phyloP scores from a whole-genome alignment of 306 rosid species.

The Inga oerstediana region DNA sequence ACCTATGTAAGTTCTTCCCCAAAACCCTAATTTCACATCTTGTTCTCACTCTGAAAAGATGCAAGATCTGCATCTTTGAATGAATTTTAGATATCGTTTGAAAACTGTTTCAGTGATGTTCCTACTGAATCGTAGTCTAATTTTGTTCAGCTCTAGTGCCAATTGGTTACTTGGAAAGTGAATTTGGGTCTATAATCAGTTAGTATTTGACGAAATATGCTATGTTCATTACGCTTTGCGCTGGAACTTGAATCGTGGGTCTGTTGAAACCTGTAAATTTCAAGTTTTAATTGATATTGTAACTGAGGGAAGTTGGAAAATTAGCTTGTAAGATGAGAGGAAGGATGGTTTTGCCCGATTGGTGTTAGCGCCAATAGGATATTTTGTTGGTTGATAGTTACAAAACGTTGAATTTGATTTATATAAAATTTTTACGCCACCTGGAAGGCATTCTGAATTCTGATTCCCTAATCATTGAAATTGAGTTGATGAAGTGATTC shows the following conservation, averaged over 20 bases:
- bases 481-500: not conserved
- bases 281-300: not conserved
- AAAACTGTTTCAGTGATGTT: not conserved
- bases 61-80: not conserved
- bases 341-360: not conserved
- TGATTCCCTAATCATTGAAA: not conserved
- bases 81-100: not conserved
- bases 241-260: not conserved
- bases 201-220: not conserved
- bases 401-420: not conserved
- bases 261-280: not conserved
- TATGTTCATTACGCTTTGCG: not conserved
- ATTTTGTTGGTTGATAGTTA: not conserved
- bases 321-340: not conserved
- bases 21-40: conserved; percentile 27
- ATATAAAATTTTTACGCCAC: not conserved
- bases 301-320: not conserved
- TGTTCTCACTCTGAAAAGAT: not conserved
- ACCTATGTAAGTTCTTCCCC: conserved; percentile 57
- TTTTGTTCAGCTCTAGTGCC: not conserved
- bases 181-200: not conserved
- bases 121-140: not conserved
- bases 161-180: not conserved
- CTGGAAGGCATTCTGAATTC: not conserved
- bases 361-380: not conserved